These are phyloP conservation scores for Sarocladium oryzae DNA, from an alignment of 2,329 filamentous ascomycete genomes.

Conservation along the genomic window DNA sequence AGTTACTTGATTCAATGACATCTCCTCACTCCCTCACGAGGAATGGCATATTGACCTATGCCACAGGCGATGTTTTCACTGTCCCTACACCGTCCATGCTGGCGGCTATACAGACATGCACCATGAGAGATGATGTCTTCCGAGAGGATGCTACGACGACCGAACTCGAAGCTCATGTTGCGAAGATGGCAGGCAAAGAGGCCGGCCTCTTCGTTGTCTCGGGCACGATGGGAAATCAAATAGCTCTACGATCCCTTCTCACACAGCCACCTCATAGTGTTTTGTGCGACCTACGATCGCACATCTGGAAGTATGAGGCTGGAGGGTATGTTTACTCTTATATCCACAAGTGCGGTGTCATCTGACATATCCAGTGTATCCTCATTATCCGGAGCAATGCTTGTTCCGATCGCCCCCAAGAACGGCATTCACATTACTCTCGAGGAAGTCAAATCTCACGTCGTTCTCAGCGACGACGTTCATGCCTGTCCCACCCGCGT, in stretches of 20 bases:
- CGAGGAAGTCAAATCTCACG: conserved; percentile 64
- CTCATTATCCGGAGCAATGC: conserved; percentile 62
- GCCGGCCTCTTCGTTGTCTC: conserved; percentile 75
- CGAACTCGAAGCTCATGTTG: conserved; percentile 67
- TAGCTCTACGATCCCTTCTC: conserved; percentile 72
- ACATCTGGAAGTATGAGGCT: conserved; percentile 65
- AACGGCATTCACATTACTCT: conserved; percentile 72
- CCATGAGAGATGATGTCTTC: conserved; percentile 79
- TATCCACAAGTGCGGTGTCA: background rate
- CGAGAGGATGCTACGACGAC: conserved; percentile 73
- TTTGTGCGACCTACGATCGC: conserved; percentile 70
- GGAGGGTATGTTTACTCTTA: conserved; percentile 43
- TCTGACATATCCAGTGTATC: conserved; percentile 50
- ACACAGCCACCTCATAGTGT: conserved; percentile 74
- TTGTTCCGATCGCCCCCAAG: conserved; percentile 58
- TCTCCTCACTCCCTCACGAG: background rate
- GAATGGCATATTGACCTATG: background rate
- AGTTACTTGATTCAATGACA: conserved; percentile 11
- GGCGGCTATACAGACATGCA: conserved; percentile 64
- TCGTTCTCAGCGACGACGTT: conserved; percentile 61
- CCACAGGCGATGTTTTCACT: conserved; percentile 51
- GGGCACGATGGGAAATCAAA: conserved; percentile 91
- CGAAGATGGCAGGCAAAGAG: conserved; percentile 67
- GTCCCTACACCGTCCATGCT: conserved; percentile 79
- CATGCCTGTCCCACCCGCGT: conserved; percentile 75